Evolutionary conservation across 352 stramenopile species (phyloP), one percentile per base, ranked within the genome.

Genomic region (Globisporangium recalcitrans): DNA sequence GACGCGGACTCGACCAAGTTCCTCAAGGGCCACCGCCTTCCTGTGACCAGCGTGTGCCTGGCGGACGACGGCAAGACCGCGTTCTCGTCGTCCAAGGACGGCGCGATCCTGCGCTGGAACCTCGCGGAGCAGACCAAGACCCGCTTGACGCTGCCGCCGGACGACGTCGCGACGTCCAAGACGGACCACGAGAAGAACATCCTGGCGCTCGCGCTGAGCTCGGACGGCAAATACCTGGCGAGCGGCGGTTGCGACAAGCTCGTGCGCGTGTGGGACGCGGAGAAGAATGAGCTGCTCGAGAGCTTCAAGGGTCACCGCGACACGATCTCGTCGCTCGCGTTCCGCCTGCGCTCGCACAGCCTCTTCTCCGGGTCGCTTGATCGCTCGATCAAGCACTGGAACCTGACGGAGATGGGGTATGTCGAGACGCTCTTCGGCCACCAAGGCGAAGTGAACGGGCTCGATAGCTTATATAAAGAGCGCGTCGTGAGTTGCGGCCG

Each of bases 361-460:
- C 74, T 98, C 47, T 98, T 97, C 72, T 97, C 88, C 0, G 90
- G 88, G 9, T 98, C 93, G 58, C 65, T 96, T 24, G 93, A 98
- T 63, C 86, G 93, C 46, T 95, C 82, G 27, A 88, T 97, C 58
- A 98, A 98, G 73, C 87, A 97, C 71, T 98, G 93, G 94, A 97
- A 97, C 79, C 77, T 98, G 47, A 96, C 85, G 4, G 91, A 98
- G 64, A 98, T 97, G 90, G 90, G 85, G 26, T 98, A 98, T 71
- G 80, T 98, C 24, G 94, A 98, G 75, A 98, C 94, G 52, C 77
- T 98, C 21, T 98, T 98, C 67, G 91, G 91, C 34, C 89, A 98
- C 62, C 90, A 98, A 69, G 81, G 81, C 31, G 88, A 96, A 56
- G 85, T 98, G 36, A 87, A 96, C 31, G 89, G 73, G 54, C 81